Evolutionary conservation across 345 rosid genomes (phyloP), one percentile per base, ranked within the genome.

Genomic region (Camelina neglecta): DNA sequence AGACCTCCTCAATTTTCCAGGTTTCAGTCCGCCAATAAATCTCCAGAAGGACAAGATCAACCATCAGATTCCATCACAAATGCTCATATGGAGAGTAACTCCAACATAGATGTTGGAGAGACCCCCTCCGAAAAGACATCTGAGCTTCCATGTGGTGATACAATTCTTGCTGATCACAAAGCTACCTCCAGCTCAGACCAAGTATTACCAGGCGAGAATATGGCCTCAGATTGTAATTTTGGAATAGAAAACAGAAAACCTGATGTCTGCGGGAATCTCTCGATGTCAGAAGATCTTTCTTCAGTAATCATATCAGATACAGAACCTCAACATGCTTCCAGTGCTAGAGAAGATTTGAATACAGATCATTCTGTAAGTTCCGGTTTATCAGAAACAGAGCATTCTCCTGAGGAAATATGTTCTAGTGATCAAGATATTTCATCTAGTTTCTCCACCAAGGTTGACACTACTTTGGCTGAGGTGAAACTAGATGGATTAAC

Each of bases 401-500:
- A 60, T 18, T 29, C 39, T 55, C 61, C 57, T 15, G 75, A 56
- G 29, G 62, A 56, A 69, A 56, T 8, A 18, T 29, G 11, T 68
- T 45, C 60, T 26, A 69, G 29, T 65, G 77, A 60, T 58, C 79
- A 76, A 50, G 65, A 18, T 44, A 77, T 49, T 47, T 75, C 75
- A 60, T 76, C 73, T 48, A 63, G 62, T 79, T 55, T 67, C 21
- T 74, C 84, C 69, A 13, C 69, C 42, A 62, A 82, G 49, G 69
- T 68, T 72, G 82, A 73, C 74, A 20, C 60, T 78, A 16, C 64
- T 78, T 31, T 67, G 71, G 65, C 70, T 12, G 88, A 84, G 44
- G 80, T 81, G 58, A 73, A 82, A 65, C 75, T 81, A 65, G 84
- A 77, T 39, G 82, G 80, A 59, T 71, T 74, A 62, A 82, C 79